Conservation (phyloP, 2,329 filamentous ascomycete genomes). For the Penicillium nordicum region DNA sequence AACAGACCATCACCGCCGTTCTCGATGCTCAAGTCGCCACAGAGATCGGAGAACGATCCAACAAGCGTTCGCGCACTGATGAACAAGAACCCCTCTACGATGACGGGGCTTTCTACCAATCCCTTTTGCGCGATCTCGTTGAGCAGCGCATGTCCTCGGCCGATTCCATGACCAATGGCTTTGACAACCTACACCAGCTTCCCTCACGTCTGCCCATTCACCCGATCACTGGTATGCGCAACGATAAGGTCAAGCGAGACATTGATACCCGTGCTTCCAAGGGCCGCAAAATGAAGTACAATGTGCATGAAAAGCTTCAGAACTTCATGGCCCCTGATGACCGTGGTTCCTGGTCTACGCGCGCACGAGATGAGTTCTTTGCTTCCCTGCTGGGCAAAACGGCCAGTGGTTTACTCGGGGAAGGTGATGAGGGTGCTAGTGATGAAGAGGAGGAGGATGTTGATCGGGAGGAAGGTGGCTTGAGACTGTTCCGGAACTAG, state of each 20-base stretch:
- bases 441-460: constrained; percentile 30
- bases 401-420: constrained; percentile 63
- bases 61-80: constrained; percentile 32
- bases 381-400: constrained; percentile 64
- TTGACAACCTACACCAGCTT: constrained; percentile 38
- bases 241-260: constrained; percentile 69
- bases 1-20: constrained; percentile 51
- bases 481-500: constrained; percentile 34
- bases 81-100: constrained; percentile 68
- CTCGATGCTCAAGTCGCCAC: constrained; percentile 46
- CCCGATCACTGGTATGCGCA: constrained; percentile 43
- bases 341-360: constrained; percentile 72
- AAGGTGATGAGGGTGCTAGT: constrained; percentile 52
- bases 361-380: constrained; percentile 73
- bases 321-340: constrained; percentile 97
- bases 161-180: constrained; percentile 46
- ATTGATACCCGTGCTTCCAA: constrained; percentile 95
- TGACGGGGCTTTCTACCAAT: constrained; percentile 91
- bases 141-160: constrained; percentile 75
- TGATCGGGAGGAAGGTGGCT: constrained; percentile 33
- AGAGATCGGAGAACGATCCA: constrained; percentile 33
- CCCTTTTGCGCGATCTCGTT: constrained; percentile 87
- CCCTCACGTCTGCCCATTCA: constrained; percentile 39
- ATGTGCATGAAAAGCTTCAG: constrained; percentile 93
- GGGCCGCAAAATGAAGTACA: constrained; percentile 88